Evolutionary conservation across 257 asterid species (phyloP).

Genomic region (Mitragyna speciosa): DNA sequence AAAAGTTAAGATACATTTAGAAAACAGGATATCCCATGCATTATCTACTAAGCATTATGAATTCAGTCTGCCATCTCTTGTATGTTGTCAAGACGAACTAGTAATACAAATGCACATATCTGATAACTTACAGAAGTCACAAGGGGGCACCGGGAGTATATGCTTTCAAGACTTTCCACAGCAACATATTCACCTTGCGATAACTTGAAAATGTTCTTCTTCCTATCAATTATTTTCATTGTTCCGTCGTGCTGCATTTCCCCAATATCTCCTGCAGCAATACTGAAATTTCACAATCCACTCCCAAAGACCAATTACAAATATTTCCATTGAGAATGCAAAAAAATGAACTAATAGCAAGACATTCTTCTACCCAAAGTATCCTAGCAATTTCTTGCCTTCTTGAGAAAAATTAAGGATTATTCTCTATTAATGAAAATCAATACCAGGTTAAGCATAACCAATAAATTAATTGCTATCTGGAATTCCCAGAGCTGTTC

Average conservation of each 20-base stretch:
- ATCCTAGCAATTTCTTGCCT: too few relatives aligned
- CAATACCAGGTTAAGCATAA: neutral
- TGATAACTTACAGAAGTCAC: slow-evolving; percentile 53
- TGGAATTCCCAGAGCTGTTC: neutral
- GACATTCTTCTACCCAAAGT: neutral
- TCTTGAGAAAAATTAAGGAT: neutral
- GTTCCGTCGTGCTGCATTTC: slow-evolving; percentile 83
- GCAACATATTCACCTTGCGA: slow-evolving; percentile 98
- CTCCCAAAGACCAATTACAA: neutral
- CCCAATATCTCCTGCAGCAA: slow-evolving; percentile 77
- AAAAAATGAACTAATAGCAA: neutral
- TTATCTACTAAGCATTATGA: neutral
- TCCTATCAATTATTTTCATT: slow-evolving; percentile 88
- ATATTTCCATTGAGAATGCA: neutral
- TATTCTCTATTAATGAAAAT: neutral
- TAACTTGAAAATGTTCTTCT: slow-evolving; percentile 90
- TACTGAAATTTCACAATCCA: neutral
- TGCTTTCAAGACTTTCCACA: slow-evolving; percentile 74
- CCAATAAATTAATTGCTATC: neutral
- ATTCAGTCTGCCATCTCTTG: neutral
- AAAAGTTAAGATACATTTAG: neutral
- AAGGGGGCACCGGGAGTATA: slow-evolving; percentile 76
- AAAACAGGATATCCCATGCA: neutral
- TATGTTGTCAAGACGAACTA: neutral
- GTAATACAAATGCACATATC: slow-evolving; percentile 7